phyloP scores from a whole-genome alignment of 2,329 filamentous ascomycete genomes.

The Hypoxylon sp. region DNA sequence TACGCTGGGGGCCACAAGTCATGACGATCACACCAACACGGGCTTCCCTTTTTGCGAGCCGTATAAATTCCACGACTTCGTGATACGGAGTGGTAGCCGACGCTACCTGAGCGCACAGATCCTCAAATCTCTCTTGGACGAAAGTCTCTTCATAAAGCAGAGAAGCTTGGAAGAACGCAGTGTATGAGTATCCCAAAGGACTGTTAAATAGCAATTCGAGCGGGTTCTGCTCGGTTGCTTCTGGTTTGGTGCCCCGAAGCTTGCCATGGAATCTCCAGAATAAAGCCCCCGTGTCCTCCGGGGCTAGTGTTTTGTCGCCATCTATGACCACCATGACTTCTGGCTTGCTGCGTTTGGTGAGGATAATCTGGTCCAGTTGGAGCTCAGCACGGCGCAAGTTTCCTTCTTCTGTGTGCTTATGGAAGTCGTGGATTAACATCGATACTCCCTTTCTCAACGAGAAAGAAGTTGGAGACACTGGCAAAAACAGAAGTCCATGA shows the following conservation, averaged over 20 bases:
- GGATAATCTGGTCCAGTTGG: not conserved
- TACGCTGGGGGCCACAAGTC: slow-evolving; percentile 66
- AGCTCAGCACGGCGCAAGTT: not conserved
- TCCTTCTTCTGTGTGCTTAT: slow-evolving; percentile 46
- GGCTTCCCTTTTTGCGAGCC: slow-evolving; percentile 46
- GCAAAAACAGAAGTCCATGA: slow-evolving; percentile 64
- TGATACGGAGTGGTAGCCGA: slow-evolving; percentile 59
- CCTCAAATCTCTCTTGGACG: slow-evolving; percentile 59
- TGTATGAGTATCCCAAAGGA: slow-evolving; percentile 65
- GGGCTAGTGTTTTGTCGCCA: slow-evolving; percentile 69
- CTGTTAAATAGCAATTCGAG: slow-evolving; percentile 65
- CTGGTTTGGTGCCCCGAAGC: not conserved
- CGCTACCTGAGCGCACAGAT: slow-evolving; percentile 63
- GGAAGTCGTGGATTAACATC: slow-evolving; percentile 58
- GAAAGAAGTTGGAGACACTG: slow-evolving; percentile 35
- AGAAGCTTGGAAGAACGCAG: slow-evolving; percentile 68
- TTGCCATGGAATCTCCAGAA: slow-evolving; percentile 62
- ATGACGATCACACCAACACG: slow-evolving; percentile 66
- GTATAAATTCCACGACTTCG: slow-evolving; percentile 64
- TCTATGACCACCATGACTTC: slow-evolving; percentile 70
- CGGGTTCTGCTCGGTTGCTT: slow-evolving; percentile 37
- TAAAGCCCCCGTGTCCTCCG: slow-evolving; percentile 64
- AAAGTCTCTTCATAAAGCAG: slow-evolving; percentile 66
- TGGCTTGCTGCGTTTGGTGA: slow-evolving; percentile 33
- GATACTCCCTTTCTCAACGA: slow-evolving; percentile 46